Evolutionary conservation across 352 stramenopile genomes (phyloP).

Genomic region (Phytophthora tentaculata): DNA sequence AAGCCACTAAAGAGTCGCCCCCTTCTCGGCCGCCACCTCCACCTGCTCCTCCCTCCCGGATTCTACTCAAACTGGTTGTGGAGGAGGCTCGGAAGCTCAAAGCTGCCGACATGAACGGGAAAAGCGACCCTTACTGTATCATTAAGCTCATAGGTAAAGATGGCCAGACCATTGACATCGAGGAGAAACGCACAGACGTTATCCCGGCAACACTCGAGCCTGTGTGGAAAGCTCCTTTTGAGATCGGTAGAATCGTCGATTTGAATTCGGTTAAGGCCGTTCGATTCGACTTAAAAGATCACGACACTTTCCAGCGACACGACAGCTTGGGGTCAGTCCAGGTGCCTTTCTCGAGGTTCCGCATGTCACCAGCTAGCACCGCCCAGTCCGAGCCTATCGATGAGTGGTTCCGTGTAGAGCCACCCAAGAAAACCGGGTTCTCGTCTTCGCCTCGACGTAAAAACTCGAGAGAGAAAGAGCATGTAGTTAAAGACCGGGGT

Average conservation of each 20-base stretch:
- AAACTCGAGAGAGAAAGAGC: conserved; percentile 54
- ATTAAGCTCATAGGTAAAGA: conserved; percentile 70
- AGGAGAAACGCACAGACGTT: conserved; percentile 63
- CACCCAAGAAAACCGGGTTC: conserved; percentile 32
- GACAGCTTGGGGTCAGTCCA: conserved; percentile 63
- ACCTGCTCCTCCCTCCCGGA: conserved; percentile 28
- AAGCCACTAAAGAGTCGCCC: not conserved
- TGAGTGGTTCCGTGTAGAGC: conserved; percentile 70
- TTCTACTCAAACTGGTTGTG: conserved; percentile 61
- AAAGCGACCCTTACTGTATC: conserved; percentile 78
- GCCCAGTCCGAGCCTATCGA: conserved; percentile 67
- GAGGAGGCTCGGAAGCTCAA: conserved; percentile 58
- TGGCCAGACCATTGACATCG: conserved; percentile 57
- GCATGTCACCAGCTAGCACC: conserved; percentile 67
- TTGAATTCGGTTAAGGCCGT: conserved; percentile 61
- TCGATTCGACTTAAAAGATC: conserved; percentile 67
- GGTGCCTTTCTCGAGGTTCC: conserved; percentile 66
- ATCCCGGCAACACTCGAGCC: conserved; percentile 56
- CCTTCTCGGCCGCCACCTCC: conserved; percentile 19
- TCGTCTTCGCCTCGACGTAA: conserved; percentile 37
- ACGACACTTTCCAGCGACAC: conserved; percentile 59
- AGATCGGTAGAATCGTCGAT: conserved; percentile 56
- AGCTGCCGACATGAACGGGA: conserved; percentile 62
- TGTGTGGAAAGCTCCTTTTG: conserved; percentile 61
- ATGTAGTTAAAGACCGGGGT: conserved; percentile 52